These are phyloP conservation scores for Hanseniaspora lachancei DNA, from an alignment of 805 yeast species.

Conservation along the genomic window DNA sequence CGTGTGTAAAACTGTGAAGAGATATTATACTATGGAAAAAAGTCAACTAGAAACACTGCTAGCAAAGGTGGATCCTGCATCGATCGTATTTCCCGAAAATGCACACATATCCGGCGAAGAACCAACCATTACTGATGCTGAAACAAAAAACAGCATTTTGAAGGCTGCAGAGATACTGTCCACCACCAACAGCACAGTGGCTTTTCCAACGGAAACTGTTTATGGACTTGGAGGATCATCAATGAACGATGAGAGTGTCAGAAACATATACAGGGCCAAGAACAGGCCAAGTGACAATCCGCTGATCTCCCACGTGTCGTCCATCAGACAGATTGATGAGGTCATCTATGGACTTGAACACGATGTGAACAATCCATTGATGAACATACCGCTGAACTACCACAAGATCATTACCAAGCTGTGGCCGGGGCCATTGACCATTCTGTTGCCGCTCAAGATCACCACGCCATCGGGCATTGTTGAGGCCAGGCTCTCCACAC, in stretches of 20 bases:
- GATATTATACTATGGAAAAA: background rate
- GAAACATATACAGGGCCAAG: conserved; percentile 71
- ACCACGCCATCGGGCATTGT: conserved; percentile 16
- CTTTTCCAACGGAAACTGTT: conserved; percentile 94
- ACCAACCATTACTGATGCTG: conserved; percentile 39
- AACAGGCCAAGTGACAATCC: conserved; percentile 95
- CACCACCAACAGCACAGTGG: conserved; percentile 50
- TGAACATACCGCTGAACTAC: conserved; percentile 56
- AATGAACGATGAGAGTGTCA: conserved; percentile 56
- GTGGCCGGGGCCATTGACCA: conserved; percentile 97
- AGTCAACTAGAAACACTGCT: conserved; percentile 30
- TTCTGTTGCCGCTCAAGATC: conserved; percentile 51
- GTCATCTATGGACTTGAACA: conserved; percentile 34
- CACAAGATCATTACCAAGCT: conserved; percentile 47
- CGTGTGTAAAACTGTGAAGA: background rate
- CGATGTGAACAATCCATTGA: conserved; percentile 18
- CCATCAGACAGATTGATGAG: conserved; percentile 55
- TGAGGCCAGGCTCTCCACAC: conserved; percentile 40
- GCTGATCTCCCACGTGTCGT: conserved; percentile 75
- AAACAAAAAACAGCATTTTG: conserved; percentile 37
- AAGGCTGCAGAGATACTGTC: conserved; percentile 48
- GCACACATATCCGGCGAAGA: conserved; percentile 29
- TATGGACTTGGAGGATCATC: conserved; percentile 92
- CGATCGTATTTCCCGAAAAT: conserved; percentile 34
- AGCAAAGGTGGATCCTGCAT: conserved; percentile 40